These are phyloP conservation scores for Dothiorella sarmentorum DNA, from an alignment of 2,329 filamentous ascomycete species.

Conservation along the genomic window DNA sequence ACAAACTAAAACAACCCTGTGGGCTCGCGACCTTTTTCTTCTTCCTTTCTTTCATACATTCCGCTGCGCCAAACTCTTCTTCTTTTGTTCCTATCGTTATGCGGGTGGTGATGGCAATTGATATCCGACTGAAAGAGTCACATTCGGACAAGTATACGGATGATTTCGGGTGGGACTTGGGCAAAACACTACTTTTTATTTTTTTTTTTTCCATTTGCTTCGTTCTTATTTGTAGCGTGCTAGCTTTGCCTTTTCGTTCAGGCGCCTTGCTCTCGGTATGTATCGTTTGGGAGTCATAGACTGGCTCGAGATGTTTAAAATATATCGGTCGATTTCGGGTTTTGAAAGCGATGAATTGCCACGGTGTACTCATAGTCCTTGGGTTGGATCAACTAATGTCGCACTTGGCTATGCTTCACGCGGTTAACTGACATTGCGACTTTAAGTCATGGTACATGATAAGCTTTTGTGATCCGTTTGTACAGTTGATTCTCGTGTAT, in stretches of 20 bases:
- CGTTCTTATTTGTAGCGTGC: neutral
- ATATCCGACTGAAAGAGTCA: conserved; percentile 15
- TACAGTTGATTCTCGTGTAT: too few relatives aligned
- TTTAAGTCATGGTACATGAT: too few relatives aligned
- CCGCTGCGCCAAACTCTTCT: neutral
- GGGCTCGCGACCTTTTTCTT: neutral
- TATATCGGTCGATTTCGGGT: neutral
- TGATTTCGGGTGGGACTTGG: conserved; percentile 10
- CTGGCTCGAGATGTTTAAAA: too few relatives aligned
- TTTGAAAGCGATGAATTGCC: neutral
- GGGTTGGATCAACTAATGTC: neutral
- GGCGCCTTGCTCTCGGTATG: neutral
- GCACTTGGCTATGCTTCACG: neutral
- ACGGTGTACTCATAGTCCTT: neutral
- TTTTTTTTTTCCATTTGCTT: neutral
- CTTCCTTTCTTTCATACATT: neutral
- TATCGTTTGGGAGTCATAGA: too few relatives aligned
- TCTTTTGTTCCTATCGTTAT: neutral
- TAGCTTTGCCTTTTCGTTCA: neutral
- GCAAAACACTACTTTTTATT: neutral
- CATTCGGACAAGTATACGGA: conserved; percentile 4
- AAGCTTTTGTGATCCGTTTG: too few relatives aligned
- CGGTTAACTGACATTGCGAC: too few relatives aligned
- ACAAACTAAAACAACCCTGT: neutral
- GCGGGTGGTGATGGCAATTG: neutral